phyloP scores from a whole-genome alignment of 495 filamentous ascomycete species.

The Talaromyces stipitatus region DNA sequence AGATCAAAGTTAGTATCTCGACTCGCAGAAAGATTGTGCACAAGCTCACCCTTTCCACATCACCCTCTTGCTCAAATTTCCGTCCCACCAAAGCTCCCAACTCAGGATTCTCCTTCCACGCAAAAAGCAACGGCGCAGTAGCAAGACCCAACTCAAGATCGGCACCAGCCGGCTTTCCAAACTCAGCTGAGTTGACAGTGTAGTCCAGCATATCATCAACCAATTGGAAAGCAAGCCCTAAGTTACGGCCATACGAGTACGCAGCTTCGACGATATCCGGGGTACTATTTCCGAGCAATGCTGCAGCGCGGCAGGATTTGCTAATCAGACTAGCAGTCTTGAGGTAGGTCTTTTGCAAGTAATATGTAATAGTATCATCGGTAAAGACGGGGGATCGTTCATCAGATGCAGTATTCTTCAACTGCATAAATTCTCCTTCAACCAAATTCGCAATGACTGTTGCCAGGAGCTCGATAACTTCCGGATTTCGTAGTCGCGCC shows the following conservation, averaged over 20 bases:
- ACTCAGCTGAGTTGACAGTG: slow-evolving; percentile 70
- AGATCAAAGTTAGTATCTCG: slow-evolving; percentile 2
- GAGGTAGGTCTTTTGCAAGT: slow-evolving; percentile 97
- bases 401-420: slow-evolving; percentile 89
- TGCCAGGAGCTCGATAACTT: slow-evolving; percentile 88
- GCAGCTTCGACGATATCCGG: slow-evolving; percentile 80
- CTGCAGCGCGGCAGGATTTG: slow-evolving; percentile 87
- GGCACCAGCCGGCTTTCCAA: slow-evolving; percentile 92
- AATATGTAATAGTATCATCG: slow-evolving; percentile 82
- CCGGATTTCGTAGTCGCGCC: slow-evolving; percentile 80
- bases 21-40: neutral
- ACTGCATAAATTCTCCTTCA: slow-evolving; percentile 98
- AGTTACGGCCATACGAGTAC: slow-evolving; percentile 83
- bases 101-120: slow-evolving; percentile 84
- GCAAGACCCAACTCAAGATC: slow-evolving; percentile 91
- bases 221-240: slow-evolving; percentile 94
- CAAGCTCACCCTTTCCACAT: slow-evolving; percentile 66
- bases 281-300: slow-evolving; percentile 71
- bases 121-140: slow-evolving; percentile 92
- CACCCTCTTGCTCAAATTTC: slow-evolving; percentile 77
- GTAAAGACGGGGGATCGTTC: slow-evolving; percentile 75
- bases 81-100: slow-evolving; percentile 84
- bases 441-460: slow-evolving; percentile 97
- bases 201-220: slow-evolving; percentile 99
- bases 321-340: slow-evolving; percentile 94